Conservation (phyloP, 2,329 filamentous ascomycete species). For the Nemania sp. region DNA sequence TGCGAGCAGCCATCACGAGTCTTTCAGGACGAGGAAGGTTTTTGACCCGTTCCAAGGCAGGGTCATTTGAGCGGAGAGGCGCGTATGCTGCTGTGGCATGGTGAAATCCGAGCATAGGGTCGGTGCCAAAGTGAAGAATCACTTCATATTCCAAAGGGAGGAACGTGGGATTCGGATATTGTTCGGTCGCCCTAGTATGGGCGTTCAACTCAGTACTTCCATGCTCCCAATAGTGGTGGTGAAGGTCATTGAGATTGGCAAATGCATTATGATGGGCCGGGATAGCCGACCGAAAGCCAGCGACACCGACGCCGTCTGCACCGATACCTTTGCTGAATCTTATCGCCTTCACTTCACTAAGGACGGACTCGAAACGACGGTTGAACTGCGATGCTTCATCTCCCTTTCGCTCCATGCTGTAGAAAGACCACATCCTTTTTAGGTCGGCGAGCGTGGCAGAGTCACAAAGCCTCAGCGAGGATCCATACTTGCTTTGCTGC, state of each 20-base stretch:
- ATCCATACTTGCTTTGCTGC: slow-evolving; percentile 59
- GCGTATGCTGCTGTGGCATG: slow-evolving; percentile 61
- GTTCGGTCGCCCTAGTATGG: slow-evolving; percentile 27
- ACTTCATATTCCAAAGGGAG: slow-evolving; percentile 49
- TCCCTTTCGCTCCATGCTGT: slow-evolving; percentile 26
- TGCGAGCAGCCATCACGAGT: slow-evolving; percentile 53
- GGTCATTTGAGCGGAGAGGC: slow-evolving; percentile 46
- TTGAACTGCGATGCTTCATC: slow-evolving; percentile 20
- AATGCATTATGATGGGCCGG: slow-evolving; percentile 49
- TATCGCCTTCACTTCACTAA: slow-evolving; percentile 2
- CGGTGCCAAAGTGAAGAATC: slow-evolving; percentile 60
- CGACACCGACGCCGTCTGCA: neutral
- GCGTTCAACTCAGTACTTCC: slow-evolving; percentile 45
- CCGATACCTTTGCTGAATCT: too few relatives aligned
- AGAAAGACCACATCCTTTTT: slow-evolving; percentile 57
- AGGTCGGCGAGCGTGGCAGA: slow-evolving; percentile 58
- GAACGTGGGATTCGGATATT: slow-evolving; percentile 60
- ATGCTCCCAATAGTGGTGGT: slow-evolving; percentile 53
- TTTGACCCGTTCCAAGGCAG: neutral
- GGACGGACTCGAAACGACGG: slow-evolving; percentile 13
- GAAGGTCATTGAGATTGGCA: slow-evolving; percentile 42
- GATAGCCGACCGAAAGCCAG: slow-evolving; percentile 52
- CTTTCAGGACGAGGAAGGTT: slow-evolving; percentile 17
- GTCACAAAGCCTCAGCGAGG: slow-evolving; percentile 62
- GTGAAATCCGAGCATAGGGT: slow-evolving; percentile 68